phyloP scores from a whole-genome alignment of 2,329 filamentous ascomycete species.

The Herpomyces periplanetae region DNA sequence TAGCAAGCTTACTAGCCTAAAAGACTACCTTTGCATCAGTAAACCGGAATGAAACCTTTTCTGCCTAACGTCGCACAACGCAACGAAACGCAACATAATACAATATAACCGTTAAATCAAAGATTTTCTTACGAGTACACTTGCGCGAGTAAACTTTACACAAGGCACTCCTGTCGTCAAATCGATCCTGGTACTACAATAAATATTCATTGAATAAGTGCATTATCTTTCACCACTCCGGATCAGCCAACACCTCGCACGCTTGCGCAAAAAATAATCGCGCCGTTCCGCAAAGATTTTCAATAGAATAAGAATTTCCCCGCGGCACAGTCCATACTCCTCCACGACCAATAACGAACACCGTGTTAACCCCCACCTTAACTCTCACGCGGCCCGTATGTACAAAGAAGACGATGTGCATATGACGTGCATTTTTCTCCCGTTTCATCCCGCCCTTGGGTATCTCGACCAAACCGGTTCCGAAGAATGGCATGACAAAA shows the following conservation, averaged over 20 bases:
- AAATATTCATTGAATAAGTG: too few relatives aligned
- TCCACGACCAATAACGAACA: conserved; percentile 55
- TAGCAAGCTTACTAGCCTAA: too few relatives aligned
- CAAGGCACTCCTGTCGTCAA: too few relatives aligned
- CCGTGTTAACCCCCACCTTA: conserved; percentile 25
- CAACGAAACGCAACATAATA: too few relatives aligned
- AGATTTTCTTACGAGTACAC: too few relatives aligned
- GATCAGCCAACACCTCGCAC: conserved; percentile 22
- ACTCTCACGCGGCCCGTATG: conserved; percentile 45
- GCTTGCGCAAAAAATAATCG: conserved; percentile 76
- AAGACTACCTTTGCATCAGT: too few relatives aligned
- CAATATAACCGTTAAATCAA: too few relatives aligned
- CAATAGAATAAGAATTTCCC: conserved; percentile 18
- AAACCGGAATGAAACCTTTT: too few relatives aligned
- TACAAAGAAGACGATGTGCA: conserved; percentile 91
- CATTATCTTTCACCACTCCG: too few relatives aligned
- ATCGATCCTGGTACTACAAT: too few relatives aligned
- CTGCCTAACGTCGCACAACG: too few relatives aligned
- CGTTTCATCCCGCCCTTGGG: conserved; percentile 47
- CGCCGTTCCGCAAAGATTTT: conserved; percentile 12
- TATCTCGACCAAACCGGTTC: conserved; percentile 56
- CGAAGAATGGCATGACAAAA: conserved; percentile 45
- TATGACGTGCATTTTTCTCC: conserved; percentile 63
- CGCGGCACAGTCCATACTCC: conserved; percentile 79
- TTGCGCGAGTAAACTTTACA: too few relatives aligned